Conservation (phyloP, 139 green algal genomes). For the Closterium sp. region DNA sequence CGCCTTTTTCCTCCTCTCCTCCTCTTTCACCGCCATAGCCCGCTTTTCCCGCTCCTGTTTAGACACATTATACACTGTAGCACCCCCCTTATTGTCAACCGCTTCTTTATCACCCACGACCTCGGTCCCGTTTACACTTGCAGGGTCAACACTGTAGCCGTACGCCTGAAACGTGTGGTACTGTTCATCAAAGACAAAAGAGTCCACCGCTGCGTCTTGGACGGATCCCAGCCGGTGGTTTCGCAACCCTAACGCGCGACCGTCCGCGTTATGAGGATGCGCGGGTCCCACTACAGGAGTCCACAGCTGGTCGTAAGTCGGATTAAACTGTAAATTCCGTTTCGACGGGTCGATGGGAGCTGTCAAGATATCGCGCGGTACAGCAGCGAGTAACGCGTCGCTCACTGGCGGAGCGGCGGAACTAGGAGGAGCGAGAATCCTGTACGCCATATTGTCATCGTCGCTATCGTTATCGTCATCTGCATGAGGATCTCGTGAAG, state of each 20-base stretch:
- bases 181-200: slow-evolving; percentile 84
- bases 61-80: slow-evolving; percentile 35
- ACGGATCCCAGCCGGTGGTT: slow-evolving; percentile 74
- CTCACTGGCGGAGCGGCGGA: slow-evolving; percentile 39
- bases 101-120: slow-evolving; percentile 56
- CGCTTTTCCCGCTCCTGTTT: slow-evolving; percentile 26
- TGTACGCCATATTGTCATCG: slow-evolving; percentile 13
- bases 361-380: background rate
- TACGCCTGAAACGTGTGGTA: slow-evolving; percentile 79
- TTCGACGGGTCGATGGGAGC: slow-evolving; percentile 54
- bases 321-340: slow-evolving; percentile 73
- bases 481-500: background rate
- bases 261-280: slow-evolving; percentile 73
- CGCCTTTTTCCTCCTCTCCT: slow-evolving; percentile 25
- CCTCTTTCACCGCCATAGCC: background rate
- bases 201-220: slow-evolving; percentile 61
- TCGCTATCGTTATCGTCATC: slow-evolving; percentile 12
- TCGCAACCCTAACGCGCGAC: slow-evolving; percentile 66
- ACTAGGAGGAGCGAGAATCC: slow-evolving; percentile 11
- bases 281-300: slow-evolving; percentile 73
- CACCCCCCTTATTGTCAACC: slow-evolving; percentile 43
- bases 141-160: slow-evolving; percentile 48
- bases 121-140: slow-evolving; percentile 30
- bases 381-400: slow-evolving; percentile 11
- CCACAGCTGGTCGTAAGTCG: slow-evolving; percentile 78